Evolutionary conservation across 768 basidiomycete genomes (phyloP), one percentile per base, ranked within the genome.

Genomic region (Auriculariales sp.): DNA sequence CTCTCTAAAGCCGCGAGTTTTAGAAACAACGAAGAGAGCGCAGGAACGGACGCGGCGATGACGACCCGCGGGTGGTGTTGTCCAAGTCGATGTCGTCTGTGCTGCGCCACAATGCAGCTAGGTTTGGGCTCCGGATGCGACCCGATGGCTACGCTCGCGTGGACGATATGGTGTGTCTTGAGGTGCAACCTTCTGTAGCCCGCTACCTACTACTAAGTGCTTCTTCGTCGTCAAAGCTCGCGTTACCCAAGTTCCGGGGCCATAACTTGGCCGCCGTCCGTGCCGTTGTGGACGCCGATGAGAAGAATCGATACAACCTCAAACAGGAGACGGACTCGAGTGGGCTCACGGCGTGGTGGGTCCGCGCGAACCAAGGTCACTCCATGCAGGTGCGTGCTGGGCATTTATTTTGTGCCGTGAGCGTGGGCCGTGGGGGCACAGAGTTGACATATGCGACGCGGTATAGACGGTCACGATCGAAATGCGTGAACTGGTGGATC

Each of bases 61-160:
- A 93, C 56, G 67, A 77, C 3, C 78, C 76, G 0, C 78, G 83
- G 46, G 75, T 84, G 4, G 73, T 78, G 10, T 57, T 86, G 12
- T 90, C 87, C 12, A 97, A 95, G 64, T 86, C 87, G 0, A 66
- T 98, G 7, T 83, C 91, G 0, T 97, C 84, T 75, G 68, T 98
- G 24, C 75, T 98, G n/a, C 76, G 93, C 3, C 94, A 98, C 62
- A 89, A 84, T 0, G 90, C 92, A 17, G 70, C 77, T 54, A 77
- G 75, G 31, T 81, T 93, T 53, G 77, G 81, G 1, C 60, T 97
- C 3, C 58, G 67, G 3, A 83, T 97, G 68, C 77, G 93, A 6
- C 59, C 71, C 28, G 94, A 97, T 58, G 94, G 94, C 14, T 97
- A 81, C 59, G 79, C 91, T 3, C 74, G 74, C 55, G 85, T 97